Evolutionary conservation across 805 yeast species (phyloP), one percentile per base, ranked within the genome.

Genomic region (Sugiyamaella mastotermitis): DNA sequence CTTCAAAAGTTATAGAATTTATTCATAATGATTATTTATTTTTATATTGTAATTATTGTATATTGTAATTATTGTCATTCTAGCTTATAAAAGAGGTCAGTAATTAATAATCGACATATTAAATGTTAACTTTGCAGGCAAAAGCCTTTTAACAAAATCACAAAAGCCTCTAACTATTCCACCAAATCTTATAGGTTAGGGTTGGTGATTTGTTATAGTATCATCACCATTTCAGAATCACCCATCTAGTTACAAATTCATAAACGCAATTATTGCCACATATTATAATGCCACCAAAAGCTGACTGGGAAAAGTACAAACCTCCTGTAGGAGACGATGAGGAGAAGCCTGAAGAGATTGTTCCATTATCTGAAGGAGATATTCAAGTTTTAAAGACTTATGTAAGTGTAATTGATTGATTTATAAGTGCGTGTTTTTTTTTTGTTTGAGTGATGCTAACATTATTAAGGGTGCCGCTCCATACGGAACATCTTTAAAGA

Each of bases 401-500:
- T 56, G n/a, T n/a, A n/a, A n/a, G n/a, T n/a, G n/a, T n/a, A n/a
- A n/a, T n/a, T n/a, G n/a, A n/a, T n/a, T n/a, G n/a, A n/a, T n/a
- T n/a, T n/a, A n/a, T n/a, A n/a, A n/a, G 68, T 63, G 52, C 45
- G 66, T 59, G 10, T 14, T 8, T 14, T 37, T 45, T 49, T 45
- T 46, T 46, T 48, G 30, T 11, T 16, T 14, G 21, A 58, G 19
- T 20, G n/a, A 19, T 3, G 18, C 43, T 40, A 37, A 40, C 43
- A 65, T n/a, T n/a, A n/a, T n/a, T n/a, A n/a, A n/a, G n/a, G 97
- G 97, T 35, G 92, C 94, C 19, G 99, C 97, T 1, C 97, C 98
- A 22, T 92, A 94, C 62, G 92, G 88, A 40, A 67, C 74, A 32
- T 70, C 78, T 44, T 75, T 92, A 56, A 90, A 88, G 60, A 71